These are phyloP conservation scores for Tetrahymena thermophila DNA, from an alignment of 73 alveolate species.

Conservation along the genomic window DNA sequence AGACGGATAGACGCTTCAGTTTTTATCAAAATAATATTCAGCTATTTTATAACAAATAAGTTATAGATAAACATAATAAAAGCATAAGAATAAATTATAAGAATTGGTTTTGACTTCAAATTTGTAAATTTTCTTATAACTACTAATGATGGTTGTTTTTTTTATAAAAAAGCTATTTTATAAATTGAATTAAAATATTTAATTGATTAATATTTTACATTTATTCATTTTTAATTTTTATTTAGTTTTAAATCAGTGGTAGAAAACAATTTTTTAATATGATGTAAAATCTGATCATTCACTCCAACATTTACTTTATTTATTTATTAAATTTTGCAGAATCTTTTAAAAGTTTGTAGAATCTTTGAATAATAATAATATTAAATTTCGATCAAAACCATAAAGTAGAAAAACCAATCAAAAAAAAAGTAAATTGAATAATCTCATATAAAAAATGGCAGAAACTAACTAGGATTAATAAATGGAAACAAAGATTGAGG, in stretches of 20 bases:
- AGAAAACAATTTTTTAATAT: background rate
- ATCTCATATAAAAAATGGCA: background rate
- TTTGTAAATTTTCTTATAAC: no score
- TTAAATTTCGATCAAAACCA: background rate
- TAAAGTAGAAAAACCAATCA: background rate
- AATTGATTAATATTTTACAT: no score
- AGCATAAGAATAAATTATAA: no score
- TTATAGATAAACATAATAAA: no score
- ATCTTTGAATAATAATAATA: background rate
- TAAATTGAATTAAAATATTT: no score
- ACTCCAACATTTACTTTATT: background rate
- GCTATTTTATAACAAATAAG: no score
- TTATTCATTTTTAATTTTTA: no score
- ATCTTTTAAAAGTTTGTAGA: background rate
- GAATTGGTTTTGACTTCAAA: no score
- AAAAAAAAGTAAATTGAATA: background rate
- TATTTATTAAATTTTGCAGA: no score
- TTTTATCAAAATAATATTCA: no score
- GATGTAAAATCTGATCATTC: background rate
- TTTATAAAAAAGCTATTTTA: no score
- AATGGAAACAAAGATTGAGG: background rate
- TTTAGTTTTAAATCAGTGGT: background rate
- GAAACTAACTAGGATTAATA: background rate
- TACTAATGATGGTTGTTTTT: no score
- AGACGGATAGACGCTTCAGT: background rate